Evolutionary conservation across 2,329 filamentous ascomycete species (phyloP).

Genomic region (Xylaria sp.): DNA sequence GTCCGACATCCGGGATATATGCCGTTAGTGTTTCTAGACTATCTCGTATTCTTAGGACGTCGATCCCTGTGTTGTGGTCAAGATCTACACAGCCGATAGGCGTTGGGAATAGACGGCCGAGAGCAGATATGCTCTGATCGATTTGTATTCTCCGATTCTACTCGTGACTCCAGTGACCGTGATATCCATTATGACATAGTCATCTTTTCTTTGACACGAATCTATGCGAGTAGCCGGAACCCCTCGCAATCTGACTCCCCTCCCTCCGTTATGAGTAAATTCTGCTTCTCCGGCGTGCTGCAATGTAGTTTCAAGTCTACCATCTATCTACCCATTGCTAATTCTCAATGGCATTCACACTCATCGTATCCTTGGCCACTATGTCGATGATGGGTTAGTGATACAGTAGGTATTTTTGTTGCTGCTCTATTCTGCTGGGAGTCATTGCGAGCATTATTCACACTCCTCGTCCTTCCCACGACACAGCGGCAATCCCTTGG

Average conservation of each 20-base stretch:
- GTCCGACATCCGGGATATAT: not conserved
- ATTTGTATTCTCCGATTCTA: not conserved
- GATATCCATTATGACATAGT: constrained; percentile 2
- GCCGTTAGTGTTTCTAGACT: not conserved
- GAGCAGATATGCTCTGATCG: not conserved
- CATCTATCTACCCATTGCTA: not conserved
- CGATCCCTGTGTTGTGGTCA: not conserved
- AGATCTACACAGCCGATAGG: not conserved
- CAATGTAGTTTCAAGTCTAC: not conserved
- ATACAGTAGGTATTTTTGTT: not conserved
- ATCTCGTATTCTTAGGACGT: not conserved
- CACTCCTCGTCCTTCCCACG: not conserved
- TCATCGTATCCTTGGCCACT: not conserved
- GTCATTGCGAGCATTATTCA: not conserved
- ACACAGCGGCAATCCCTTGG: not conserved
- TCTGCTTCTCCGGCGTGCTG: too few relatives aligned
- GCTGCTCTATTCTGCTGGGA: not conserved
- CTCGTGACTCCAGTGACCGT: not conserved
- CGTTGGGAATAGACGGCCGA: not conserved
- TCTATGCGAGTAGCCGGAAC: not conserved
- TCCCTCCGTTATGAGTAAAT: not conserved
- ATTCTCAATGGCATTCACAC: too few relatives aligned
- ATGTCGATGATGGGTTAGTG: not conserved
- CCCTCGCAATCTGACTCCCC: not conserved
- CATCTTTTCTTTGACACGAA: not conserved